phyloP scores from a whole-genome alignment of 106 monocot species.

The Phalaenopsis equestris region DNA sequence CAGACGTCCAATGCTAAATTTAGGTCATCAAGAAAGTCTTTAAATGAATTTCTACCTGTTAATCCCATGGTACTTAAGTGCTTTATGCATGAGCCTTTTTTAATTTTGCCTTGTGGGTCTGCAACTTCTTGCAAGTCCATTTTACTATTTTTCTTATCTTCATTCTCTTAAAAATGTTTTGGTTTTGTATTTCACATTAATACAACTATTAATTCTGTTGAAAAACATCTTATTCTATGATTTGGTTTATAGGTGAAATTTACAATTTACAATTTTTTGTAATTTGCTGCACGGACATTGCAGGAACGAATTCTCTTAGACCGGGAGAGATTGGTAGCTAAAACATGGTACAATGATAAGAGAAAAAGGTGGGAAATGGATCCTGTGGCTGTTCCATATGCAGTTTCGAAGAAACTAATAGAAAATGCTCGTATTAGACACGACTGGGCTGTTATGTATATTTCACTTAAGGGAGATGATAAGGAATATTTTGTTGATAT shows the following conservation, averaged over 20 bases:
- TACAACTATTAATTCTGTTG: background rate
- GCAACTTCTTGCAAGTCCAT: background rate
- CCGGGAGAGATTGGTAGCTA: conserved; percentile 61
- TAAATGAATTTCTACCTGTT: background rate
- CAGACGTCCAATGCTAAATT: background rate
- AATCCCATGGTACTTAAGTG: background rate
- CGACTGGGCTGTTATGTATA: conserved; percentile 85
- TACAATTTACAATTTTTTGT: background rate
- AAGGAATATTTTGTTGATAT: conserved; percentile 79
- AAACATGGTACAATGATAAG: conserved; percentile 85
- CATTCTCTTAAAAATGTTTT: background rate
- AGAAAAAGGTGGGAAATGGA: conserved; percentile 83
- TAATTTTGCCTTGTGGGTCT: background rate
- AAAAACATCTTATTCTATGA: background rate
- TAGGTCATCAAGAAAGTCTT: background rate
- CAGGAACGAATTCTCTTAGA: conserved; percentile 63
- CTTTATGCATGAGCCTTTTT: background rate
- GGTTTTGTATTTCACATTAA: background rate
- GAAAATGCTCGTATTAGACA: conserved; percentile 70
- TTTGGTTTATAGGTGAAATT: background rate
- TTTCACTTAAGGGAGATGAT: conserved; percentile 79
- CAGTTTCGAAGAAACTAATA: conserved; percentile 63
- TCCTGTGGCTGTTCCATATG: conserved; percentile 81
- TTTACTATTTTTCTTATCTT: background rate
- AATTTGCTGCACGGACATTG: conserved; percentile 14